These are phyloP conservation scores for Rostrohypoxylon terebratum DNA, from an alignment of 495 filamentous ascomycete genomes.

Conservation along the genomic window DNA sequence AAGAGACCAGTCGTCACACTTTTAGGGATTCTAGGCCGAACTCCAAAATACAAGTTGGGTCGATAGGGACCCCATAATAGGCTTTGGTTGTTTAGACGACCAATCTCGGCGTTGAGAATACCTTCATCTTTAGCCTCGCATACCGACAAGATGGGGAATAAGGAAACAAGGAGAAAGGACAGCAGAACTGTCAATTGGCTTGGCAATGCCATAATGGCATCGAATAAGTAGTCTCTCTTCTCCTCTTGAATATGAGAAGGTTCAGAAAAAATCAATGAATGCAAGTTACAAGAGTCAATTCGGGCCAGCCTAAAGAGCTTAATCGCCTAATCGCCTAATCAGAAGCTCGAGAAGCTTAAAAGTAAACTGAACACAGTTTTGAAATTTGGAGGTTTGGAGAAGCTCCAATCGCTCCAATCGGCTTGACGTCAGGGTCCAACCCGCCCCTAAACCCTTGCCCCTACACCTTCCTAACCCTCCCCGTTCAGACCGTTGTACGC, in stretches of 20 bases:
- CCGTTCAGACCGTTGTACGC: too few species aligned
- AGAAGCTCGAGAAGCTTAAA: conserved; percentile 26
- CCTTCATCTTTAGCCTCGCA: conserved; percentile 47
- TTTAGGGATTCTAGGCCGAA: conserved; percentile 87
- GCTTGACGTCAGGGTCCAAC: conserved; percentile 44
- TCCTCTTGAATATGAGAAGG: conserved; percentile 4
- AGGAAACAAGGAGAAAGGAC: conserved; percentile 38
- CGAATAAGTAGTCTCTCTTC: conserved; percentile 17
- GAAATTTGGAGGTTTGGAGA: conserved; percentile 41
- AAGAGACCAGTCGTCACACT: conserved; percentile 86
- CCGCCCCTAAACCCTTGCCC: neutral
- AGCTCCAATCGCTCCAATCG: conserved; percentile 47
- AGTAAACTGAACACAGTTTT: conserved; percentile 52
- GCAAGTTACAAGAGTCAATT: conserved; percentile 4
- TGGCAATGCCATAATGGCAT: conserved; percentile 45
- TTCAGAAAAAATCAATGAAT: neutral
- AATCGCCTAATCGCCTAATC: conserved; percentile 17
- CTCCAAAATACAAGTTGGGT: conserved; percentile 95
- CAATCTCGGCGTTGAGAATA: conserved; percentile 63
- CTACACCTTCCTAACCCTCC: neutral
- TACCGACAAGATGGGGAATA: conserved; percentile 13
- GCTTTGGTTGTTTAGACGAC: conserved; percentile 78
- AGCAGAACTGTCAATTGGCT: conserved; percentile 51
- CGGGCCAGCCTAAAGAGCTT: conserved; percentile 14
- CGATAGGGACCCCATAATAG: conserved; percentile 97